Base-by-base conservation (phyloP, 2,329 filamentous ascomycete species). In the Clathrospora elynae region DNA sequence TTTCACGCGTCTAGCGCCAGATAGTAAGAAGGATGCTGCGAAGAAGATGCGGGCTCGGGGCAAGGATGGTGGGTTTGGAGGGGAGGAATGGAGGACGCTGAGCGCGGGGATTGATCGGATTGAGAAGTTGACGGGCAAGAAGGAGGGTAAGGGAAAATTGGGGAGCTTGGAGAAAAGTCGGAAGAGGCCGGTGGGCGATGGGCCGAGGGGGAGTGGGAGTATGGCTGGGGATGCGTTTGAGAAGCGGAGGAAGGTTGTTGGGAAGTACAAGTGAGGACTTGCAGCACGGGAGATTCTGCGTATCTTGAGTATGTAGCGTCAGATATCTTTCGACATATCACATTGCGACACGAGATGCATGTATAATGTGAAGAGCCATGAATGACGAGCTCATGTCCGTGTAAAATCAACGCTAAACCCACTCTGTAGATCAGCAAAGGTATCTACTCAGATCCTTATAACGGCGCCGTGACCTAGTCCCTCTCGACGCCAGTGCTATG, bases 51-150 rank as follows among this genome's bases (percentile, higher is more conserved):
- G 41, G 3, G 43, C 68, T 3, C 71, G 67, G 29, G 69, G 43
- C 16, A 33, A 71, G 12, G 67, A 71, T 24, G 67, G 70, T 23
- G 84, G 78, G 71, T 96, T 88, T 73, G 92, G 92, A 49, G 93
- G 93, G 36, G 93, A 97, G 72, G 93, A 97, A 66, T 97, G 90
- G 89, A 82, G 86, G 52, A 85, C 87, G 17, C 75, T 99, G 30
- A 89, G 88, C 42, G 86, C 91, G 66, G 90, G 90, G 6, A 82
- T 91, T 36, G 89, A 96, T 71, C 80, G 92, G 30, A 96, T 96
- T 70, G 86, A 90, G 58, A 79, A 85, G 50, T 75, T 96, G 62
- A 96, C 91, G 5, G 83, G 83, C 70, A 81, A 82, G 64, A 88
- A 84, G 68, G 67, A 77, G 35, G 74, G 77, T 20, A 38, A 52